These are phyloP conservation scores for Gossypium schwendimanii DNA, from an alignment of 441 rosid genomes.

Conservation along the genomic window DNA sequence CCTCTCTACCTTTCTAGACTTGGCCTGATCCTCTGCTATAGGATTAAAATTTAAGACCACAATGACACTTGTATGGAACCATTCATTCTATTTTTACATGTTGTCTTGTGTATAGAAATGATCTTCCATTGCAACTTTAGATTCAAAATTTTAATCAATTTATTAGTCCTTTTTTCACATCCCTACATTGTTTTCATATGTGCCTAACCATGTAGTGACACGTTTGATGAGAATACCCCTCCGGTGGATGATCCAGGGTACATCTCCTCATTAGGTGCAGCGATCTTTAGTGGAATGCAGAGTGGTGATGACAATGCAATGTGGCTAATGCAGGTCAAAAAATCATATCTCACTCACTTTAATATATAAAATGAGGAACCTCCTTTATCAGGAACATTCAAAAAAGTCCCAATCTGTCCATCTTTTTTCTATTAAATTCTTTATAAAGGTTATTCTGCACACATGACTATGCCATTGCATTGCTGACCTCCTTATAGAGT, in stretches of 20 bases:
- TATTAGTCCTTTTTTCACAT: not conserved
- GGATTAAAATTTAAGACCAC: not conserved
- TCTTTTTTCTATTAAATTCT: not conserved
- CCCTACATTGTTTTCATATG: conserved; percentile 3
- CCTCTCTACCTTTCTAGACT: not conserved
- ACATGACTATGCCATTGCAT: not conserved
- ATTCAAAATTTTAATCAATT: not conserved
- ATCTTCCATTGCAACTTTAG: not conserved
- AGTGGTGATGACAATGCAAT: conserved; percentile 58
- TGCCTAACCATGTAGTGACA: conserved; percentile 44
- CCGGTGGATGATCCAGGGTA: conserved; percentile 61
- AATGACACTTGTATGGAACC: not conserved
- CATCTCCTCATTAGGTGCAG: conserved; percentile 64
- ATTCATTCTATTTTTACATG: not conserved
- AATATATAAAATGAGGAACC: not conserved
- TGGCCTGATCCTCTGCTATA: not conserved
- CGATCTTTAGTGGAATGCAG: conserved; percentile 61
- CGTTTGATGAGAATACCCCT: conserved; percentile 84
- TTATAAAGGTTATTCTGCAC: not conserved
- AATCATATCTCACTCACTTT: conserved; percentile 11
- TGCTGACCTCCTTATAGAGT: not conserved
- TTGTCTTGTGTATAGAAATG: not conserved
- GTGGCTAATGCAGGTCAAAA: conserved; percentile 75
- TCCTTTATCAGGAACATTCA: conserved; percentile 1
- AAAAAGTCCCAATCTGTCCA: not conserved